Base-by-base conservation (phyloP, 163 green algal species). In the Volvox carteri region DNA sequence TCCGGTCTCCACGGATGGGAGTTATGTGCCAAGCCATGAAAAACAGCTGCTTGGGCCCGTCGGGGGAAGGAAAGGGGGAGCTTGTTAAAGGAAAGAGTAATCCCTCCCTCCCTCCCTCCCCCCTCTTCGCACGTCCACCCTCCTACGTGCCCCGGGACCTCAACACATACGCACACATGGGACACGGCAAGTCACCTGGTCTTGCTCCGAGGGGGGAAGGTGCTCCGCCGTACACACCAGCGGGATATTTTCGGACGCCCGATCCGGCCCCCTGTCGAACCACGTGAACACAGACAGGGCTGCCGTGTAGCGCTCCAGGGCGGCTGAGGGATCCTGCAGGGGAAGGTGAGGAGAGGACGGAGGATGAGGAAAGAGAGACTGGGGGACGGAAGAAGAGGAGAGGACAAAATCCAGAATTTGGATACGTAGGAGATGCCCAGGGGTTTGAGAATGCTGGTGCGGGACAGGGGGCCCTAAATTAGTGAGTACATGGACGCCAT, bases 221-320 rank as follows among this genome's bases (percentile, higher is more conserved):
- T 48, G 33, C 3, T 88, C 68, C 6, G 68, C 83, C 1, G 83
- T n/a, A 25, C 72, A 68, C 39, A 89, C 42, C 35, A 87, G 78
- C 37, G 89, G 89, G 7, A 92, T 72, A 35, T 92, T 84, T 72
- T 92, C 84, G 18, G 80, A 72, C 2, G 65, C 50, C 0, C 33
- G 21, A 46, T 92, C 68, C n/a, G 78, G 84, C 1, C 85, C 89
- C 6, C 89, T 78, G 78, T 92, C 89, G 48, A 92, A 92, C 89
- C 89, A 92, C 56, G 90, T 37, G 42, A 90, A 92, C 16, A 90
- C 52, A 25, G 84, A 83, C 8, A 92, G n/a, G 1, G 89, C 89
- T 37, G 50, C 44, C 3, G 48, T 41, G 85, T 92, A 92, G 41
- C 56, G 70, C 30, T 73, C 42, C 56, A 92, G 78, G 9, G 89